Evolutionary conservation across 2,329 filamentous ascomycete species (phyloP).

Genomic region (Clonostachys solani): DNA sequence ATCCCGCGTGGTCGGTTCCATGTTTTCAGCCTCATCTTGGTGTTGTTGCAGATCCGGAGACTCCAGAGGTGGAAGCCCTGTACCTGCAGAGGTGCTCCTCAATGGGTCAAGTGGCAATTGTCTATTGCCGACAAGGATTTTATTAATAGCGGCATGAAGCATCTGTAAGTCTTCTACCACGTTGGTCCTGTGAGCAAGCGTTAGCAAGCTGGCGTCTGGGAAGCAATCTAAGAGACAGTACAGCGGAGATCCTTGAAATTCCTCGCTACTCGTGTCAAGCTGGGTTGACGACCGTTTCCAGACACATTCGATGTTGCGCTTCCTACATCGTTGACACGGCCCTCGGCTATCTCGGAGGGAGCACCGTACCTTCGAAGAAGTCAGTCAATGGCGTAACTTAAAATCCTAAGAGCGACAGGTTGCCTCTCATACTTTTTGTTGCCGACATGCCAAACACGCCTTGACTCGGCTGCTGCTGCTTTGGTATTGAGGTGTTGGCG

Average conservation of each 20-base stretch:
- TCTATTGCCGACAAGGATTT: slow-evolving; percentile 10
- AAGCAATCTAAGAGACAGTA: no score
- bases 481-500: no score
- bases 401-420: not conserved
- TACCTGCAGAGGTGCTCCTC: no score
- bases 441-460: not conserved
- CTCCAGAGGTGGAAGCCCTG: no score
- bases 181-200: no score
- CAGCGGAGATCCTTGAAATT: no score
- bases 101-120: no score
- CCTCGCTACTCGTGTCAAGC: no score
- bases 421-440: not conserved
- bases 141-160: slow-evolving; percentile 5
- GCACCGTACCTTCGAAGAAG: not conserved
- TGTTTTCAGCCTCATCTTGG: no score
- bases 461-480: not conserved
- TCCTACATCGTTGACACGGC: not conserved
- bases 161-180: slow-evolving; percentile 8
- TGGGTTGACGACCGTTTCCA: not conserved
- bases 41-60: no score
- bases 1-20: no score
- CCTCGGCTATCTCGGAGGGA: not conserved
- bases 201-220: no score
- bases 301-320: not conserved
- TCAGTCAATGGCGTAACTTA: not conserved